Base-by-base conservation (phyloP, 2,329 filamentous ascomycete species). In the Ceratocystis ficicola region DNA sequence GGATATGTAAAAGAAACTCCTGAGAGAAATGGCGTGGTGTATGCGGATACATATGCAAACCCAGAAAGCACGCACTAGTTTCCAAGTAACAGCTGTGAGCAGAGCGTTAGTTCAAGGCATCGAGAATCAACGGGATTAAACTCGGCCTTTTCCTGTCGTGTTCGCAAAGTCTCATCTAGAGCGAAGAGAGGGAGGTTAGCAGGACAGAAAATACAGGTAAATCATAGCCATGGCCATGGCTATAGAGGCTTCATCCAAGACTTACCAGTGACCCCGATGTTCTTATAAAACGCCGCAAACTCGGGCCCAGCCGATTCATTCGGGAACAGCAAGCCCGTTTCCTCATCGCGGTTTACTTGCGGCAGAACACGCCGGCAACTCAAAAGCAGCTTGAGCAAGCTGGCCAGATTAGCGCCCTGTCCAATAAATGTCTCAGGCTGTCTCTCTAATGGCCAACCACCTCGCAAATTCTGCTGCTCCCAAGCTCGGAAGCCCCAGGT, bases 401-500 rank as follows among this genome's bases (percentile, higher is more conserved):
- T 78, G 4, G 83, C 82, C 5, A 87, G 77, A 44, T 80, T 79
- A 59, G 81, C 79, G 17, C 84, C 84, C 69, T 86, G 83, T 65
- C 80, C 78, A 0, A 82, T 81, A 70, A 83, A 87, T 63, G 77
- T 76, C 62, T 76, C 75, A 0, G 84, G 84, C 6, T 81, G 80
- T 46, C 76, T 73, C 71, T 84, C 82, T 2, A 87, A 76, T 3
- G 85, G 85, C 84, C 84, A 87, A 55, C 80, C 78, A 0, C 79
- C 78, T 1, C 81, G 78, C 30, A 86, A 78, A 62, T 81, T 80
- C 65, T 83, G 79, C 71, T 86, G 82, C 70, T 86, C 83, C 83
- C 84, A 87, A 1, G 82, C 83, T 69, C 86, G 85, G 75, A 86
- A 86, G 0, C 83, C 81, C 85, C 84, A 87, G 0, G 84, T 86